These are phyloP conservation scores for Fusarium tupiense DNA, from an alignment of 2,329 filamentous ascomycete genomes.

Conservation along the genomic window DNA sequence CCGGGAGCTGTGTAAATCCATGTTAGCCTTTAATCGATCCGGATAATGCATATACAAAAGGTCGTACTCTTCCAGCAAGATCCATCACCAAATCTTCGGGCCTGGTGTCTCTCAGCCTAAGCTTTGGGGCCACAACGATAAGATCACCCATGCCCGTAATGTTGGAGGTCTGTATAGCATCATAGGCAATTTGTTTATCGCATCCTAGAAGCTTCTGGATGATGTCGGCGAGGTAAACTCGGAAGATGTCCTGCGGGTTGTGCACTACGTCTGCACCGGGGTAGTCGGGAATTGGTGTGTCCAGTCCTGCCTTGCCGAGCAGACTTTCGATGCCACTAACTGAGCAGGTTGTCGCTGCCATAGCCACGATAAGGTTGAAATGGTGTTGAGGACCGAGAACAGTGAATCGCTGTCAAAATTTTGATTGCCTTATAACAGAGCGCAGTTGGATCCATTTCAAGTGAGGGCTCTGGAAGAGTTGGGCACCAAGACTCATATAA, in stretches of 20 bases:
- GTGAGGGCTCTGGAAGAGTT: rapidly evolving
- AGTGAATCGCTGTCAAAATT: neutral
- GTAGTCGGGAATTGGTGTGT: constrained; percentile 36
- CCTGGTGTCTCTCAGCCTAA: constrained; percentile 27
- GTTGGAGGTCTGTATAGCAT: constrained; percentile 42
- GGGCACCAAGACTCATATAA: neutral
- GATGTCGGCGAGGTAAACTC: constrained; percentile 38
- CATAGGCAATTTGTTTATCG: constrained; percentile 37
- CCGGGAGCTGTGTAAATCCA: no score
- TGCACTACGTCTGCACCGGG: constrained; percentile 37
- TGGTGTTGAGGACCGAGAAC: neutral
- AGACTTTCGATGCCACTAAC: constrained; percentile 31
- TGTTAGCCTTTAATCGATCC: no score
- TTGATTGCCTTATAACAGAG: neutral
- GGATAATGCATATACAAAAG: no score
- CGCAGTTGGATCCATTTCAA: rapidly evolving
- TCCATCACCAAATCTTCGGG: constrained; percentile 33
- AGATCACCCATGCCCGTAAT: constrained; percentile 40
- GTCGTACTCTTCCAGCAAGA: constrained; percentile 34
- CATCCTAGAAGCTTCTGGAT: constrained; percentile 34
- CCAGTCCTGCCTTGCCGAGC: constrained; percentile 34
- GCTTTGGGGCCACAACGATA: constrained; percentile 38
- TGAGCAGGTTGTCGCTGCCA: constrained; percentile 39
- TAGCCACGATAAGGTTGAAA: constrained; percentile 13
- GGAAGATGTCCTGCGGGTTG: constrained; percentile 42